A percentile compares a stretch with the other conserved stretches of the same genome.
Evolutionary conservation across 495 filamentous ascomycete species (phyloP).

Genomic region (Parachaetomium inaequale): DNA sequence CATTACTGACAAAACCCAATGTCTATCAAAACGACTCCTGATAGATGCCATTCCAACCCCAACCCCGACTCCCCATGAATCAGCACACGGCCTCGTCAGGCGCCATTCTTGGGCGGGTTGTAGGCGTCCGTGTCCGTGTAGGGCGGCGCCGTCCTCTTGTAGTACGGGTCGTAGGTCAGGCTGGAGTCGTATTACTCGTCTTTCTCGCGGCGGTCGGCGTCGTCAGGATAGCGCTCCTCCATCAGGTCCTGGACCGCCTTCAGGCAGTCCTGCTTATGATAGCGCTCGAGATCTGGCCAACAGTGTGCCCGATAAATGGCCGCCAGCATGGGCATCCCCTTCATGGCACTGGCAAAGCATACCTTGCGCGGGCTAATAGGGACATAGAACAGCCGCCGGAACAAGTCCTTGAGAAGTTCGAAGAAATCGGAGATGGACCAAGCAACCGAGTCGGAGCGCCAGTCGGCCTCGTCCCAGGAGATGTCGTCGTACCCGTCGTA

Average conservation of each 20-base stretch:
- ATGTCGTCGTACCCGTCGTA: background rate
- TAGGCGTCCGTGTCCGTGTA: too few relatives aligned
- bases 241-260: constrained; percentile 6
- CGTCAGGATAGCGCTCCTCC: background rate
- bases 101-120: too few relatives aligned
- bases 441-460: constrained; percentile 8
- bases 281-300: constrained; percentile 24
- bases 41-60: too few relatives aligned
- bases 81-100: too few relatives aligned
- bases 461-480: constrained; percentile 10
- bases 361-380: constrained; percentile 16
- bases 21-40: too few relatives aligned
- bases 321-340: constrained; percentile 8
- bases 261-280: constrained; percentile 24
- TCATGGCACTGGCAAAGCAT: constrained; percentile 1
- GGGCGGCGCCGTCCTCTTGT: too few relatives aligned
- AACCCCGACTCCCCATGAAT: too few relatives aligned
- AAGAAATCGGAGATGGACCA: constrained; percentile 26
- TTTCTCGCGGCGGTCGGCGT: background rate
- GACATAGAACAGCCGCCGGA: constrained; percentile 16
- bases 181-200: background rate
- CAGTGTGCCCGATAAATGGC: constrained; percentile 23
- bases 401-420: constrained; percentile 21
- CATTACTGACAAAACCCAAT: too few relatives aligned
- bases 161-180: too few relatives aligned